Evolutionary conservation across 108 stramenopile species (phyloP), one percentile per base, ranked within the genome.

Genomic region (Pseudonitzschia multiseries): DNA sequence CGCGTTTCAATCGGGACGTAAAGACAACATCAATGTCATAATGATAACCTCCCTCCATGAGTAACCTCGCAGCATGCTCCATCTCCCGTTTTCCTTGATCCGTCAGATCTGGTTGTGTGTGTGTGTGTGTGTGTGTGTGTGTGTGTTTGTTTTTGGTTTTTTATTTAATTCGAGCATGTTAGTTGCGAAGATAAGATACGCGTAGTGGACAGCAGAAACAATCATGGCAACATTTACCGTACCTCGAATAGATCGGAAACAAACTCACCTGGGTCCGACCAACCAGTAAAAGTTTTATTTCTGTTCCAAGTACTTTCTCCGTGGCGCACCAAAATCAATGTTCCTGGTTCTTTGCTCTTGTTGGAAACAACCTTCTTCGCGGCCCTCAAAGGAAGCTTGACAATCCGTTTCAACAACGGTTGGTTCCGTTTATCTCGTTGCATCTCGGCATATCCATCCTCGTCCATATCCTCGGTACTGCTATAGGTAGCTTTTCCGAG

Each of bases 21-120:
- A 96, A 97, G 29, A 92, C 86, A 8, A 96, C 87, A 81, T 98
- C 94, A 63, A 97, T 90, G 48, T 93, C 87, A 62, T 92, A 94
- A n/a, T 62, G 61, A 22, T 89, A 93, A 0, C 92, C 93, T 53
- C 91, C 91, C 48, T 92, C 84, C 52, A 98, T 80, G 24, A 94
- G 69, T 33, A 94, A 73, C 22, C 86, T 73, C 50, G 84, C 89
- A 0, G 84, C 82, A 70, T 87, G 83, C 60, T 85, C 86, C 1
- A 81, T 77, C 75, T 89, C 89, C 20, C 86, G 75, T 31, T 74
- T 70, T 13, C 94, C 94, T 57, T 83, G 81, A 18, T 80, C 77
- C 0, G 85, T 86, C 36, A 96, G 67, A 81, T 92, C 92, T 29
- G 46, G 46, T 48, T 48, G 46, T 18, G 18, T 48, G n/a, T n/a